Evolutionary conservation across 2,329 filamentous ascomycete genomes (phyloP).

Genomic region (Penicillium sp.): DNA sequence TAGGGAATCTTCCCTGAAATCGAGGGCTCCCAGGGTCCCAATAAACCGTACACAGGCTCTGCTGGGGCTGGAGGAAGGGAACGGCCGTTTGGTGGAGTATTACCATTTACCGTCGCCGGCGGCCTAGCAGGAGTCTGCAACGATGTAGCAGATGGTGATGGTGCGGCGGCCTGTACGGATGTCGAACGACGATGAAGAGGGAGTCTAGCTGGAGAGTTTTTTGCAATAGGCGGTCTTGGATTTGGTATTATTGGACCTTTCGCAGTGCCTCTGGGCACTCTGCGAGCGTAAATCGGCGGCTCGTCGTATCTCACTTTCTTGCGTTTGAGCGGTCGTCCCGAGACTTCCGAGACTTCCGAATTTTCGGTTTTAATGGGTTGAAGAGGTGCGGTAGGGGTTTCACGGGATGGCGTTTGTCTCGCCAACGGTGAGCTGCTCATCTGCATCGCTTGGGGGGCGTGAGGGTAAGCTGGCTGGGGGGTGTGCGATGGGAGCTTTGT

Average conservation of each 20-base stretch:
- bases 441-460: conserved; percentile 7
- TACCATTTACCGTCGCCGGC: conserved; percentile 21
- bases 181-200: conserved; percentile 18
- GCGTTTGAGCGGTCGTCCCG: conserved; percentile 38
- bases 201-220: conserved; percentile 23
- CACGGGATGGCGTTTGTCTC: conserved; percentile 17
- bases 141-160: conserved; percentile 17
- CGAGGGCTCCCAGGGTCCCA: conserved; percentile 50
- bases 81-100: conserved; percentile 28
- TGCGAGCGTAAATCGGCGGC: conserved; percentile 50
- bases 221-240: conserved; percentile 30
- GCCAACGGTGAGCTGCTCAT: conserved; percentile 27
- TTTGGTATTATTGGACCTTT: conserved; percentile 40
- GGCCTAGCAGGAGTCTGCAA: conserved; percentile 16
- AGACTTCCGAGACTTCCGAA: conserved; percentile 1
- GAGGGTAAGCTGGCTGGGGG: conserved; percentile 15
- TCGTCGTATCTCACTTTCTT: conserved; percentile 51
- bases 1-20: conserved; percentile 68
- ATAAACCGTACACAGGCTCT: conserved; percentile 23
- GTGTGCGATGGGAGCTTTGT: conserved; percentile 10
- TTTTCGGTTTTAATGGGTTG: conserved; percentile 23
- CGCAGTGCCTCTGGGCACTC: conserved; percentile 39
- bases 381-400: conserved; percentile 15
- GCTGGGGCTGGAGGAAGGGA: conserved; percentile 16
- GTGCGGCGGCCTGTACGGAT: conserved; percentile 5